Base-by-base conservation (phyloP, 73 alveolate species). In the Durusdinium trenchii region DNA sequence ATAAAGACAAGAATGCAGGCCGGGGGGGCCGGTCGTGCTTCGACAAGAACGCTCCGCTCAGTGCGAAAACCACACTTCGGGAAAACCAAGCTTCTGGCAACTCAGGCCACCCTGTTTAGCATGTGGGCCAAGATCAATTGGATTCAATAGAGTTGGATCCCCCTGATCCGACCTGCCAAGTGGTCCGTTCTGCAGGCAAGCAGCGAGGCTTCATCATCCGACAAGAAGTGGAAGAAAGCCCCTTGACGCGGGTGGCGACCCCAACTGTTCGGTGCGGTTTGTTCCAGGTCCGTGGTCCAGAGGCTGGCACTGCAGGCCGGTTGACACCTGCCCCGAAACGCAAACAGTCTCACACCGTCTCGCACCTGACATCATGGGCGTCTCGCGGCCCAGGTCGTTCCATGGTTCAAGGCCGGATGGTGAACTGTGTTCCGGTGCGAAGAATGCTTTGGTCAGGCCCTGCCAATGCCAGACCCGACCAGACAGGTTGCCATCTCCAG, bases 191-290 rank as follows among this genome's bases (percentile, higher is more conserved):
- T 30, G 16, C 51, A 89, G 96, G 96, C 51, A 89, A 69, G 62
- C 96, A 89, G 96, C 96, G 96, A 26, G 96, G 96, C 85, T 89
- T 89, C 86, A 89, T 89, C 86, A 62, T 89, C 40, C 96, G 96
- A 42, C 71, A 57, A 10, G 96, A 89, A 61, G 96, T 89, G 40
- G 96, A 89, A 89, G 96, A 89, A 71, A 89, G 96, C 51, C 96
- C 96, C 52, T 48, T 89, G 86, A 46, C 96, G 47, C 85, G 96
- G 57, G 96, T 48, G 94, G 26, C 26, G 5, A 26, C 78, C 78
- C 23, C 42, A 42, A 3, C 43, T 32, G 86, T 6, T 43, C 9
- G 26, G 35, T 30, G n/a, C 1, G 2, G 2, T 18, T 6, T 36
- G 86, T 0, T 38, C 32, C 35, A 16, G 12, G 12, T 73, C 35